Conservation (phyloP, 1,284 basidiomycete species). For the Cryptococcus sp. region DNA sequence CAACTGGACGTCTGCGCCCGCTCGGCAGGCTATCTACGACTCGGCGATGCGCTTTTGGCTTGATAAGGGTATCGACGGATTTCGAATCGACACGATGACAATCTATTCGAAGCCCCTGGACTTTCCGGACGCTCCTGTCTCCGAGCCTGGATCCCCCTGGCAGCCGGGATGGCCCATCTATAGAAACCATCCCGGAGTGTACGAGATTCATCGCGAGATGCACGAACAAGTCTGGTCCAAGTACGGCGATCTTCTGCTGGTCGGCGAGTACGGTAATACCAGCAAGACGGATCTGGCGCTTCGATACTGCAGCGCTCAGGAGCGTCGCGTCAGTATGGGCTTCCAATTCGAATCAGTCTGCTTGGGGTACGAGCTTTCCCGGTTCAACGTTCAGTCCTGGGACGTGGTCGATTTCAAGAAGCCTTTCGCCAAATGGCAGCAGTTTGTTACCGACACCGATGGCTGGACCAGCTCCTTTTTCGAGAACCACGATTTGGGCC, state of each 20-base stretch:
- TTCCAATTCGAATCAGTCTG: conserved; percentile 8
- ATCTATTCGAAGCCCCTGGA: conserved; percentile 60
- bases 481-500: conserved; percentile 55
- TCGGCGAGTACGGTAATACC: too few relatives aligned
- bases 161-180: conserved; percentile 62
- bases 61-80: conserved; percentile 54
- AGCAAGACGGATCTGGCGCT: too few relatives aligned
- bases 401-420: conserved; percentile 10
- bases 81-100: conserved; percentile 34
- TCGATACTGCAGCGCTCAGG: too few relatives aligned
- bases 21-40: conserved; percentile 38
- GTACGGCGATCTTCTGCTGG: too few relatives aligned
- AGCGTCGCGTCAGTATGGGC: neutral
- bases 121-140: conserved; percentile 64
- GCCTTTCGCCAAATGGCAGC: conserved; percentile 12
- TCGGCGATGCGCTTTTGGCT: conserved; percentile 54
- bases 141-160: conserved; percentile 58
- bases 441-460: conserved; percentile 7
- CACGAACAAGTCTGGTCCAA: conserved; percentile 55
- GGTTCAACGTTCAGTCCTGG: too few relatives aligned
- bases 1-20: conserved; percentile 41
- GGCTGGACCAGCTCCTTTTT: conserved; percentile 18
- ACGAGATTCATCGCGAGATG: conserved; percentile 70
- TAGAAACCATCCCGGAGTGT: conserved; percentile 66
- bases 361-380: neutral